Evolutionary conservation across 1,284 basidiomycete genomes (phyloP), one percentile per base, ranked within the genome.

Genomic region (Heterobasidion parviporum): DNA sequence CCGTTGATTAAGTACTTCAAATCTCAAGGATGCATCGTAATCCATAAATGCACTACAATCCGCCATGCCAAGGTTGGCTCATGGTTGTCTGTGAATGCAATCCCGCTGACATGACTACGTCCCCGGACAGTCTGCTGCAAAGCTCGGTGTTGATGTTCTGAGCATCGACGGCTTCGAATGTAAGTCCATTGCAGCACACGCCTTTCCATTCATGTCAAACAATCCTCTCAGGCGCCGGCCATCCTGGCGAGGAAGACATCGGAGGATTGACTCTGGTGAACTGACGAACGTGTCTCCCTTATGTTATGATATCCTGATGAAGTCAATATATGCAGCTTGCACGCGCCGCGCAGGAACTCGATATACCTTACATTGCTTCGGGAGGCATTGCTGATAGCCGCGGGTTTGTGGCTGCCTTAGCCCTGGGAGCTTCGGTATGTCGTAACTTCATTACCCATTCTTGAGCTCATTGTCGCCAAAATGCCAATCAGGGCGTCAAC

Each of bases 241-340:
- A 97, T 69, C 94, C 94, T 6, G 94, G 94, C 59, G 95, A 98
- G 67, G 91, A 97, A 56, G 95, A 98, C 68, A 90, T 97, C 38
- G 92, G 92, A 9, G 92, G 91, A 6, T 67, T 98, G n/a, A 87
- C 97, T 5, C 72, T 98, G 69, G 89, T 94, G 63, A 59, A 76
- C 68, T 15, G 16, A 8, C 43, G 12, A 18, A n/a, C 10, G 18
- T 16, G 18, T 7, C 14, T 32, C 18, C n/a, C 38, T 12, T 41
- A 8, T 8, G 35, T 35, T 16, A 38, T 32, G 50, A 35, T 33
- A 33, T 54, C 50, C 18, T 6, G n/a, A 15, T n/a, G 51, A 12
- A 26, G 6, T 38, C 20, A 32, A 18, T 43, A 3, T 35, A 9
- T 43, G 4, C 57, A 92, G 89, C 77, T 95, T 52, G 94, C 94